Conservation (phyloP, 2,329 filamentous ascomycete species). For the Pseudopyrenochaeta lycopersici region DNA sequence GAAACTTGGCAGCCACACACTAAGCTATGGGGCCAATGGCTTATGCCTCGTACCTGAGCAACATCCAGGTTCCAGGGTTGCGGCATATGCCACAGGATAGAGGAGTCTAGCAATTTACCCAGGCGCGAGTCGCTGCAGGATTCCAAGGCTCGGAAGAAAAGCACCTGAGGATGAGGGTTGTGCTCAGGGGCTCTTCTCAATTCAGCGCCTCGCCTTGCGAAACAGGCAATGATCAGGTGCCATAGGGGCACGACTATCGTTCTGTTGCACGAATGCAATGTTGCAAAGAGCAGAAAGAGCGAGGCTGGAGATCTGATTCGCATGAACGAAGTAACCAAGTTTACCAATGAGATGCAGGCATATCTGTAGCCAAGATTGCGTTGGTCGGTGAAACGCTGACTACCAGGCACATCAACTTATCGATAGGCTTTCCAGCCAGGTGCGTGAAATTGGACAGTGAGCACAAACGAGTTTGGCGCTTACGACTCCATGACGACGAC, state of each 20-base stretch:
- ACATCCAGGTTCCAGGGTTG: not conserved
- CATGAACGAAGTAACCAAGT: not conserved
- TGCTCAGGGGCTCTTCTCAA: too few relatives aligned
- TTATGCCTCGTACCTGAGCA: conserved; percentile 6
- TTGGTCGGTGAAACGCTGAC: not conserved
- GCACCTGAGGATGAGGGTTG: too few relatives aligned
- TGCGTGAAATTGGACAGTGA: not conserved
- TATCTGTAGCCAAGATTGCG: not conserved
- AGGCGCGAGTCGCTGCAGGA: too few relatives aligned
- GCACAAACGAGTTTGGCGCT: not conserved
- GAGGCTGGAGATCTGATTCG: not conserved
- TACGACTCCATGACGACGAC: not conserved
- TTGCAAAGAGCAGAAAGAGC: not conserved
- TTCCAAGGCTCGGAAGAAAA: too few relatives aligned
- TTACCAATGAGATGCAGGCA: too few relatives aligned
- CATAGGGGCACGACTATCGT: not conserved
- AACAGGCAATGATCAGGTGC: too few relatives aligned
- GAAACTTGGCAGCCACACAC: conserved; percentile 1
- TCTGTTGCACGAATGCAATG: not conserved
- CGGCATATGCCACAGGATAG: not conserved
- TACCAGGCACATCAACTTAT: not conserved
- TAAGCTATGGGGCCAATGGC: not conserved
- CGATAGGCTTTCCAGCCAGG: conserved; percentile 3
- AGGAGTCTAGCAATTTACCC: too few relatives aligned
- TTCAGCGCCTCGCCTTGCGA: too few relatives aligned